Evolutionary conservation across 1,139 yeast species (phyloP).

Genomic region (Geotrichum klebahnii): DNA sequence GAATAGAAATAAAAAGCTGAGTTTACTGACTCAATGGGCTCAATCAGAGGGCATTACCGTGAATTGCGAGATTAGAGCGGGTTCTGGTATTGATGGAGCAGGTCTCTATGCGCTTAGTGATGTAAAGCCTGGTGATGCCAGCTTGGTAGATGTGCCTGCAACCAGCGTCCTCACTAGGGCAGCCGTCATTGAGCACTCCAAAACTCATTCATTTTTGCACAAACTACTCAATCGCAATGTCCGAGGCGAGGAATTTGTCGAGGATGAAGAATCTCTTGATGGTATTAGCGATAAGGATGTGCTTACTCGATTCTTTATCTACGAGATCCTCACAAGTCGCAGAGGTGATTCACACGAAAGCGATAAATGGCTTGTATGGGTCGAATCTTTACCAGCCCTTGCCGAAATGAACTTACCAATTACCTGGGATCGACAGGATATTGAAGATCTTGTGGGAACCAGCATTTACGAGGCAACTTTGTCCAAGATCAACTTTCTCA

Average conservation of each 20-base stretch:
- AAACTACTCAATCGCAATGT: slow-evolving; percentile 10
- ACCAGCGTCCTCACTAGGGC: slow-evolving; percentile 12
- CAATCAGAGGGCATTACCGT: slow-evolving; percentile 5
- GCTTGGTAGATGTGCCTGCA: slow-evolving; percentile 18
- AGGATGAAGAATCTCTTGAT: not conserved
- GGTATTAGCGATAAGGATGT: slow-evolving; percentile 17
- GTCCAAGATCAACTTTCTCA: slow-evolving; percentile 31
- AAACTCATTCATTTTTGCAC: slow-evolving; percentile 4
- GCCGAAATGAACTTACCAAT: slow-evolving; percentile 35
- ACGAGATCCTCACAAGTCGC: slow-evolving; percentile 15
- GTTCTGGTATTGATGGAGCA: slow-evolving; percentile 11
- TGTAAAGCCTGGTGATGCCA: slow-evolving; percentile 6
- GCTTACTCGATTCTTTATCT: slow-evolving; percentile 17
- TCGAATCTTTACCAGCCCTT: slow-evolving; percentile 31
- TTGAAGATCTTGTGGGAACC: slow-evolving; percentile 31
- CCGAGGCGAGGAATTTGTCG: slow-evolving; percentile 7
- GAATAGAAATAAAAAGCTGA: slow-evolving; percentile 4
- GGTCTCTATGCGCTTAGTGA: slow-evolving; percentile 17
- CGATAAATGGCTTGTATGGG: slow-evolving; percentile 27
- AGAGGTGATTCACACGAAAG: slow-evolving; percentile 3
- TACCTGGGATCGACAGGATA: slow-evolving; percentile 33
- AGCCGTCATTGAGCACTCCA: slow-evolving; percentile 6
- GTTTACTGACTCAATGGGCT: slow-evolving; percentile 14
- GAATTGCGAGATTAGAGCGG: slow-evolving; percentile 6
- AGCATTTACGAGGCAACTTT: slow-evolving; percentile 34